Percentiles rank a stretch among this genome's conserved stretches.
Evolutionary conservation across 1,284 basidiomycete genomes (phyloP).

Genomic region (Coriolopsis trogii): DNA sequence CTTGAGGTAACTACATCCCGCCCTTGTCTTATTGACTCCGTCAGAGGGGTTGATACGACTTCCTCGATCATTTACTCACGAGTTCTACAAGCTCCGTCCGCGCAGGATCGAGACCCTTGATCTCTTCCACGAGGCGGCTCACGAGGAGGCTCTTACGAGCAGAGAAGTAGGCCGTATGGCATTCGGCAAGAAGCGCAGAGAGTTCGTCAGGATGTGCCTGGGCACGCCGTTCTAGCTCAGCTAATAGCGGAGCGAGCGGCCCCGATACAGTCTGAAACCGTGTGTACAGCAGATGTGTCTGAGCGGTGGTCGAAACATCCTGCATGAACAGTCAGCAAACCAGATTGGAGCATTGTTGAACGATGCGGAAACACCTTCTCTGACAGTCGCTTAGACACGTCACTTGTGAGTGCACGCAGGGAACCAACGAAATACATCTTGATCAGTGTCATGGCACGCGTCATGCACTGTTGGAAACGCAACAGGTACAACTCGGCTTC

Average conservation of each 20-base stretch:
- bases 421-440: conserved; percentile 92
- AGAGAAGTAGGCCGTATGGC: conserved; percentile 80
- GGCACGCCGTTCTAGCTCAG: conserved; percentile 83
- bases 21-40: conserved; percentile 61
- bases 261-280: conserved; percentile 78
- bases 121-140: conserved; percentile 75
- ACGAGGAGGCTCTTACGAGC: conserved; percentile 74
- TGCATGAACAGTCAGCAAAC: conserved; percentile 30
- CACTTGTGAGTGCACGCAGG: conserved; percentile 71
- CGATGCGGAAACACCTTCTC: conserved; percentile 60
- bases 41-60: conserved; percentile 2
- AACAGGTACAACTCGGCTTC: conserved; percentile 92
- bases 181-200: conserved; percentile 77
- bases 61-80: conserved; percentile 46
- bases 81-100: conserved; percentile 85
- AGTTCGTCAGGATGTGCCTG: conserved; percentile 76
- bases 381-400: conserved; percentile 71
- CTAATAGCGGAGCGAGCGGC: conserved; percentile 75
- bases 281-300: conserved; percentile 85
- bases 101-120: conserved; percentile 77
- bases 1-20: conserved; percentile 90
- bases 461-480: conserved; percentile 95
- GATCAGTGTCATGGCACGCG: conserved; percentile 93
- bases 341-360: background rate
- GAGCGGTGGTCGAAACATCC: conserved; percentile 83